These are phyloP conservation scores for Saccharomyces hybrid DNA, from an alignment of 1,139 yeast species.

Conservation along the genomic window DNA sequence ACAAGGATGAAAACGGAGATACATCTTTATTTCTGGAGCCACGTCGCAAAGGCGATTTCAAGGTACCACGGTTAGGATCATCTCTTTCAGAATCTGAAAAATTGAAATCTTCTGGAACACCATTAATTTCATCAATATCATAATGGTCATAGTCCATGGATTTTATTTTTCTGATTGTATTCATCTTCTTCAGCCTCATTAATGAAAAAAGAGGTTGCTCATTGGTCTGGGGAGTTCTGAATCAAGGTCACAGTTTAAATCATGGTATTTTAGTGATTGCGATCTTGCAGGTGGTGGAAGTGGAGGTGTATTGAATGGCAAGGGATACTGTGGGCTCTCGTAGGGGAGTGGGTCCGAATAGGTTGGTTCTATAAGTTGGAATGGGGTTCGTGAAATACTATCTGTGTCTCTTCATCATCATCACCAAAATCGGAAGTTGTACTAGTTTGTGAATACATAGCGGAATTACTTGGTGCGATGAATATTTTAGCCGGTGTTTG, in stretches of 20 bases:
- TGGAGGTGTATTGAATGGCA: slow-evolving; percentile 3
- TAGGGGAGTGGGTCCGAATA: slow-evolving; percentile 1
- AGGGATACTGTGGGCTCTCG: not conserved
- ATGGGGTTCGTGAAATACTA: slow-evolving; percentile 5
- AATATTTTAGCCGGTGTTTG: not conserved
- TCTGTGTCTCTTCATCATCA: not conserved
- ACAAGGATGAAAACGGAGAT: slow-evolving; percentile 16
- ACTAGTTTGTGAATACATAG: not conserved
- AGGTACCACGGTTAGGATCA: slow-evolving; percentile 1
- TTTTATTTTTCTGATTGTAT: slow-evolving; percentile 16
- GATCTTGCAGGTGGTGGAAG: slow-evolving; percentile 28
- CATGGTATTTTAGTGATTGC: slow-evolving; percentile 29
- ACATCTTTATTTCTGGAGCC: slow-evolving; percentile 5
- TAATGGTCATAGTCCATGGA: slow-evolving; percentile 23
- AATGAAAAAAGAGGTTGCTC: slow-evolving; percentile 30
- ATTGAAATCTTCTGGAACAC: slow-evolving; percentile 53
- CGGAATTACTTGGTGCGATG: not conserved
- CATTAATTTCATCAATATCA: slow-evolving; percentile 47
- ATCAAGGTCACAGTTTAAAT: slow-evolving; percentile 27
- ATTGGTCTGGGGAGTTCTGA: slow-evolving; percentile 28
- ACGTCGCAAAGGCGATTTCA: slow-evolving; percentile 1
- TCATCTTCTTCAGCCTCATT: slow-evolving; percentile 32
- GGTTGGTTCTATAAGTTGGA: slow-evolving; percentile 10
- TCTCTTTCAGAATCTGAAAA: slow-evolving; percentile 37
- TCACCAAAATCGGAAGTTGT: not conserved